Evolutionary conservation across 176 grass and related monocot species (phyloP), one percentile per base, ranked within the genome.

Genomic region (Oryza brachyantha): DNA sequence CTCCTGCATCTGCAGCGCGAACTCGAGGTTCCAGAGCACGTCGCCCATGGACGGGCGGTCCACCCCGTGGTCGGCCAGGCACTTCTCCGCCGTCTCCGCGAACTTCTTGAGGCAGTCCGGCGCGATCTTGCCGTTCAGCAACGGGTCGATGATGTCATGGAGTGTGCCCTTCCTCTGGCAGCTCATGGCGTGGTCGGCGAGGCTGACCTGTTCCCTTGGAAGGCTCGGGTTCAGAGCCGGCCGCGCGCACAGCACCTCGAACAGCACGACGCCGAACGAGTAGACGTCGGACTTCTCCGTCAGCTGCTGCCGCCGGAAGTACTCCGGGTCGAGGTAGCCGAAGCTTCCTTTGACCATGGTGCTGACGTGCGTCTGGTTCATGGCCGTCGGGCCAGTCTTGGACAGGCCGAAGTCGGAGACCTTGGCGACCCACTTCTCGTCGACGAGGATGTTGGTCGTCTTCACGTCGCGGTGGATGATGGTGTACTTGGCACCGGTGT

Each of bases 271-370:
- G 1, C 93, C 93, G 17, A 86, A 96, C 2, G 93, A 92, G 87
- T 92, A 96, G 29, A 96, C 87, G 34, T 96, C 93, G 0, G 90
- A 96, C 66, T 96, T 96, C 52, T 92, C 93, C 0, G 93, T 96
- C 27, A 96, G 73, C 68, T 96, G 87, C 66, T 96, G 90, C 58
- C 90, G 69, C 21, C 83, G 77, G 75, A 92, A 96, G 87, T 96
- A 96, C 75, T 96, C 90, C 0, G 90, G 93, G 48, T 96, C 93
- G 37, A 96, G 84, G 70, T 96, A 96, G 19, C 93, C 90, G 14
- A 96, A 96, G 88, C 93, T 92, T 3, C 90, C 93, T 66, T 92
- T 96, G 13, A 96, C 93, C 93, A 96, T 88, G 26, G 93, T 96
- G 87, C 93, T 96, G 32, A 96, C 84, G 65, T 96, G 93, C 29